Evolutionary conservation across 2,329 filamentous ascomycete genomes (phyloP), one percentile per base, ranked within the genome.

Genomic region (Penicillium sp.): DNA sequence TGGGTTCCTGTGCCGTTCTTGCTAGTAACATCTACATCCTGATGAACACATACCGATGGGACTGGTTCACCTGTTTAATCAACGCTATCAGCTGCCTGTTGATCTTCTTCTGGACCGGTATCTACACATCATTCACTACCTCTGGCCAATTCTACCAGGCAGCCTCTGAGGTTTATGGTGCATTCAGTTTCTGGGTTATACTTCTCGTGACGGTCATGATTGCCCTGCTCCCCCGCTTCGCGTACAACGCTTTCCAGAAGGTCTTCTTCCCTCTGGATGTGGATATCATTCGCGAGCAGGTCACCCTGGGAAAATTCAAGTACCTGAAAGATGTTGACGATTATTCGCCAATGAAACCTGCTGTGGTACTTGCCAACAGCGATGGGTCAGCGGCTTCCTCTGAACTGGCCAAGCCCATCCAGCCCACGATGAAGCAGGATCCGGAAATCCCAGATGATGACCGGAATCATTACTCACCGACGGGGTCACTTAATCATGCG

Each of bases 41-140:
- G 61, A 86, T 97, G 78, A 99, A 99, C 76, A 95, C 90, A 1
- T 97, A 96, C 74, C 86, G 93, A 57, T 99, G 94, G 94, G 94
- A 99, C 73, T 99, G 93, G 93, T 81, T 99, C 67, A 95, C 95
- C 76, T 75, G 92, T 22, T 79, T 96, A 56, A 88, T 97, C 59
- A 88, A 95, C 49, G 76, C 77, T 23, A 83, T 97, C 73, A 96
- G 92, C 75, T 89, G 89, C 59, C 73, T 97, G 27, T 84, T 97
- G 66, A 85, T 97, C 69, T 99, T 92, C 81, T 89, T 96, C 78
- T 97, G 94, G 92, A 97, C 94, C 6, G 94, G 92, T 27, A 82
- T 96, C 35, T 99, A 95, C 76, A 86, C 87, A 0, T 81, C 82
- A 2, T 84, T 85, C 67, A 77, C 77, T 22, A 73, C 74, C 1